Evolutionary conservation across 179 eudicot species (phyloP), one percentile per base, ranked within the genome.

Genomic region (Beta lomatogona): DNA sequence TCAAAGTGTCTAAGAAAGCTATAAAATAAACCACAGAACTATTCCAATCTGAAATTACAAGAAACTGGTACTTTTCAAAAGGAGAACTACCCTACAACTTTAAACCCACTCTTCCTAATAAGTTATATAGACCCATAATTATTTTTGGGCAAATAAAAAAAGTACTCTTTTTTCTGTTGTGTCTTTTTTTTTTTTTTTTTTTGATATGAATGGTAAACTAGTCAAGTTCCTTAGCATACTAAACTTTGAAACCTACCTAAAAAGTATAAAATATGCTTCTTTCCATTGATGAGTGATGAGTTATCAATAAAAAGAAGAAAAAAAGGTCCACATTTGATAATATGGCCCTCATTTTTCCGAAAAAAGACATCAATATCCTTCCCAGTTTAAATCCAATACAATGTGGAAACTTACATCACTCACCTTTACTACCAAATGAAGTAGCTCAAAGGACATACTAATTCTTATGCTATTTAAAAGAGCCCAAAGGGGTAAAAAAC

Each of bases 151-250:
- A 28, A 28, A 28, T 28, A 28, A 28, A 28, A 28, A 28, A 28
- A 28, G 31, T 28, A 28, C 31, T 28, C 31, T 28, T 28, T 28
- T 28, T 28, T 28, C 31, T 28, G 31, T 28, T 28, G 28, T 25
- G 28, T 25, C 28, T 25, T 25, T 25, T 25, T 25, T 25, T 25
- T 25, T 25, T 25, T 25, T 25, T 25, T 25, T 25, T 25, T 25
- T 25, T 11, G 22, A 16, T n/a, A 72, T 14, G 10, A 13, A 73
- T 54, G 15, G 63, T 52, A 41, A 15, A 57, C 21, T 25, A 74
- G 77, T 72, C 41, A 52, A 52, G 21, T 74, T 74, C 77, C 77
- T 74, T 74, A 74, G 21, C 77, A 53, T 57, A 57, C 77, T 74
- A 28, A 74, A 55, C 77, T 74, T 55, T 18, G 64, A 59, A 58